Conservation (phyloP, 768 basidiomycete species). For the Calocybe gangraenosa region DNA sequence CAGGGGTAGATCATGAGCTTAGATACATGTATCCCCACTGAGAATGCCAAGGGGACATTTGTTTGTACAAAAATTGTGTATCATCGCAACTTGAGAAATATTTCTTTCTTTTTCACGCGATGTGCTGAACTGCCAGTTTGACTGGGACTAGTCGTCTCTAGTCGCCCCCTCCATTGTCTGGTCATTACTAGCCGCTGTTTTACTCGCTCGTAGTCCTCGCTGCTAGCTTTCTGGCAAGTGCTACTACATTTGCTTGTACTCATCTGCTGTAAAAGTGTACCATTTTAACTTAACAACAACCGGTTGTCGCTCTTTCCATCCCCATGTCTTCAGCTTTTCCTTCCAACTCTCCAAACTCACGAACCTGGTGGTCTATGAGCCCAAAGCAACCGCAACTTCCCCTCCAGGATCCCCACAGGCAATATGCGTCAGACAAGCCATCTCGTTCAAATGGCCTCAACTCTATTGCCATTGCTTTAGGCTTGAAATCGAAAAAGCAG, state of each 20-base stretch:
- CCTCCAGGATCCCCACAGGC: constrained; percentile 25
- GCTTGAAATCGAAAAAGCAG: constrained; percentile 60
- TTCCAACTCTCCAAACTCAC: constrained; percentile 27
- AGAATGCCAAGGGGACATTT: constrained; percentile 6
- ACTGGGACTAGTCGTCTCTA: constrained; percentile 2
- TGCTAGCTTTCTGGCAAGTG: not conserved
- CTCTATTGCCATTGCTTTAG: constrained; percentile 56
- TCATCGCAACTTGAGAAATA: constrained; percentile 7
- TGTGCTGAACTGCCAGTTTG: constrained; percentile 11
- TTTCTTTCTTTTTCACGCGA: constrained; percentile 15
- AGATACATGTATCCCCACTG: too few relatives aligned
- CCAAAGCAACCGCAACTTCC: constrained; percentile 17
- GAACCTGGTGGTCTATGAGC: constrained; percentile 44
- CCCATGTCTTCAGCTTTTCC: constrained; percentile 31
- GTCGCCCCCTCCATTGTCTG: constrained; percentile 3
- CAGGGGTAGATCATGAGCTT: too few relatives aligned
- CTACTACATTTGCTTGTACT: not conserved
- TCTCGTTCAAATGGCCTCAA: constrained; percentile 31
- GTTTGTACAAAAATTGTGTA: constrained; percentile 3
- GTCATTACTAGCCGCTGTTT: not conserved
- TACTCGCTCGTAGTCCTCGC: too few relatives aligned
- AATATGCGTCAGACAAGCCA: constrained; percentile 26
- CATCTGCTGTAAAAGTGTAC: constrained; percentile 9
- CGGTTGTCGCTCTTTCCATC: constrained; percentile 18
- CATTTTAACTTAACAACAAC: constrained; percentile 8